Evolutionary conservation across 768 basidiomycete genomes (phyloP).

Genomic region (Hypholoma fasciculare): DNA sequence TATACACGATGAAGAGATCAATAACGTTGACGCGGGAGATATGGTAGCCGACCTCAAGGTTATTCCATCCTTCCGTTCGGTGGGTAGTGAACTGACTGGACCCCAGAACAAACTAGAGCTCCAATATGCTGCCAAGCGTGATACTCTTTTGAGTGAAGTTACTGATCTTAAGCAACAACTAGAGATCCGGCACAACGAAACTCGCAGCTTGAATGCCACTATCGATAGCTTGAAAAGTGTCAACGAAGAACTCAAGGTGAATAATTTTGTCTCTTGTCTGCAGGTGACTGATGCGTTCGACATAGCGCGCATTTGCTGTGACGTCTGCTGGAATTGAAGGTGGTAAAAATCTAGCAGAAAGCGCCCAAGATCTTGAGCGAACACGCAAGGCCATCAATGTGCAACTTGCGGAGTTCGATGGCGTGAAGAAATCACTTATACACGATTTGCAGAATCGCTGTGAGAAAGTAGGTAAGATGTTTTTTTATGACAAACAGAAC

Average conservation of each 20-base stretch:
- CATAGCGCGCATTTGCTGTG: slow-evolving; percentile 92
- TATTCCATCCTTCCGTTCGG: slow-evolving; percentile 10
- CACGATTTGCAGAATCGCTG: slow-evolving; percentile 98
- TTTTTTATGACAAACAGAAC: neutral
- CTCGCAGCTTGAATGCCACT: slow-evolving; percentile 78
- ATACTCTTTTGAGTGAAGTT: slow-evolving; percentile 84
- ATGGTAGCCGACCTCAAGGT: slow-evolving; percentile 93
- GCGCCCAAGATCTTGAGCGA: slow-evolving; percentile 95
- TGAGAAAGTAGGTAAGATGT: slow-evolving; percentile 73
- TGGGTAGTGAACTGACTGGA: slow-evolving; percentile 14
- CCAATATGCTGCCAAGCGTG: slow-evolving; percentile 91
- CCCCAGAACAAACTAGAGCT: slow-evolving; percentile 87
- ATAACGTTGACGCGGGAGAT: slow-evolving; percentile 78
- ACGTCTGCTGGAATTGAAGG: slow-evolving; percentile 97
- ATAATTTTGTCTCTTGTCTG: slow-evolving; percentile 8
- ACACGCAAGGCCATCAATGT: slow-evolving; percentile 96
- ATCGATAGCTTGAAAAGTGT: slow-evolving; percentile 94
- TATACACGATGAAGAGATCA: slow-evolving; percentile 85
- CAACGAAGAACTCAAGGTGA: slow-evolving; percentile 97
- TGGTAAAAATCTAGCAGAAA: slow-evolving; percentile 95
- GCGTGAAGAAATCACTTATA: slow-evolving; percentile 98
- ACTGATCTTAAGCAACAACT: slow-evolving; percentile 87
- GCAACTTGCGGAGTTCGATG: slow-evolving; percentile 98
- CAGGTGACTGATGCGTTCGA: slow-evolving; percentile 4
- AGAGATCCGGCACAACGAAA: slow-evolving; percentile 81